Evolutionary conservation across 345 rosid genomes (phyloP), one percentile per base, ranked within the genome.

Genomic region (Rhodamnia argentea): DNA sequence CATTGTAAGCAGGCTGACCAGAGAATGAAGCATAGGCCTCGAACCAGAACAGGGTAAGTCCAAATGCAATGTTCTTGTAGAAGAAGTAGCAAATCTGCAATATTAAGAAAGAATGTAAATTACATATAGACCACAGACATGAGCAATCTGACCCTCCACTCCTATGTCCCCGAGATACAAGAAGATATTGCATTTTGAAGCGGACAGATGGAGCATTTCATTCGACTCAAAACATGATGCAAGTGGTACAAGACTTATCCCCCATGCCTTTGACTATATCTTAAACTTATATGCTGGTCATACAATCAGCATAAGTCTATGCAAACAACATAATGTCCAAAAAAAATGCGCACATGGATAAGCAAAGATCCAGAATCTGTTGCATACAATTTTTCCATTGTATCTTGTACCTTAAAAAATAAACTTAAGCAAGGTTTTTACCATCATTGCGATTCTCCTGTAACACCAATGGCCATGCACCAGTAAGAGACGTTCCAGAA

Each of bases 391-490:
- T 70, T 64, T 32, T 0, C 24, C 6, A 32, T 16, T 2, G 2
- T 32, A 4, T 70, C 47, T 32, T 70, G 47, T 32, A 16, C 78
- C 44, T 32, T 18, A 32, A 1, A 70, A 2, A 70, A 0, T 32
- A 32, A 70, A 70, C 24, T 1, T 6, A 22, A 52, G 55, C 53
- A 27, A 26, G 57, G n/a, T 52, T 50, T 84, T 84, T 94, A 96
- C 99, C 99, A 97, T 97, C 93, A 93, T 86, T 22, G 99, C 88
- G 78, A 97, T 95, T 88, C 99, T 88, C 90, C 99, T 92, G 90
- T 97, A 96, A 87, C 99, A 97, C 99, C 99, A 97, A 89, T 96
- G 99, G 7, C 99, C 99, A 64, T 97, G 99, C 58, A 97, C 99
- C 52, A 97, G 90, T 40, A 97, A 88, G 85, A 97, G 88, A 32